These are phyloP conservation scores for Penicillium rolfsii DNA, from an alignment of 2,329 filamentous ascomycete species.

Conservation along the genomic window DNA sequence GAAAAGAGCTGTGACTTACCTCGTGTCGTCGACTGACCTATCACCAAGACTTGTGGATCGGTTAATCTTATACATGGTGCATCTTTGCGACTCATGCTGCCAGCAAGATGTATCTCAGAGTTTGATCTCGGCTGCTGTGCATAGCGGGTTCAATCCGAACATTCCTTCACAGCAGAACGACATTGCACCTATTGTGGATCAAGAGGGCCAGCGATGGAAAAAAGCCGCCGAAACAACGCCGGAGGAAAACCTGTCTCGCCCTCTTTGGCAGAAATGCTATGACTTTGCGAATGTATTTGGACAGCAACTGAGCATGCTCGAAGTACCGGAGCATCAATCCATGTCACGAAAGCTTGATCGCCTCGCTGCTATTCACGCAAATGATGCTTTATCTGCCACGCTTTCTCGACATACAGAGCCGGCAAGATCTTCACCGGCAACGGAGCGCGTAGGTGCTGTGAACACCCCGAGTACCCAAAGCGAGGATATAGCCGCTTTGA, in stretches of 20 bases:
- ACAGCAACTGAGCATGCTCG: slow-evolving; percentile 31
- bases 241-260: slow-evolving; percentile 21
- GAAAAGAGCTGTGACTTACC: slow-evolving; percentile 40
- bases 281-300: slow-evolving; percentile 38
- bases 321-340: slow-evolving; percentile 20
- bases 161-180: slow-evolving; percentile 35
- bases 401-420: slow-evolving; percentile 16
- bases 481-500: slow-evolving; percentile 34
- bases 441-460: not conserved
- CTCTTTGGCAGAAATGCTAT: slow-evolving; percentile 39
- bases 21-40: slow-evolving; percentile 41
- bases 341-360: slow-evolving; percentile 24
- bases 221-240: slow-evolving; percentile 28
- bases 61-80: slow-evolving; percentile 44
- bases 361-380: slow-evolving; percentile 31
- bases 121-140: slow-evolving; percentile 42
- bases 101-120: slow-evolving; percentile 34
- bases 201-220: slow-evolving; percentile 34
- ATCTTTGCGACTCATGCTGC: slow-evolving; percentile 43
- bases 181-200: slow-evolving; percentile 29
- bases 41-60: slow-evolving; percentile 34
- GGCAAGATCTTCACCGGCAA: not conserved
- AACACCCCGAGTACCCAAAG: slow-evolving; percentile 15
- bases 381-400: slow-evolving; percentile 30
- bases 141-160: slow-evolving; percentile 40